Evolutionary conservation across 2,329 filamentous ascomycete species (phyloP).

Genomic region (Xylaria sp.): DNA sequence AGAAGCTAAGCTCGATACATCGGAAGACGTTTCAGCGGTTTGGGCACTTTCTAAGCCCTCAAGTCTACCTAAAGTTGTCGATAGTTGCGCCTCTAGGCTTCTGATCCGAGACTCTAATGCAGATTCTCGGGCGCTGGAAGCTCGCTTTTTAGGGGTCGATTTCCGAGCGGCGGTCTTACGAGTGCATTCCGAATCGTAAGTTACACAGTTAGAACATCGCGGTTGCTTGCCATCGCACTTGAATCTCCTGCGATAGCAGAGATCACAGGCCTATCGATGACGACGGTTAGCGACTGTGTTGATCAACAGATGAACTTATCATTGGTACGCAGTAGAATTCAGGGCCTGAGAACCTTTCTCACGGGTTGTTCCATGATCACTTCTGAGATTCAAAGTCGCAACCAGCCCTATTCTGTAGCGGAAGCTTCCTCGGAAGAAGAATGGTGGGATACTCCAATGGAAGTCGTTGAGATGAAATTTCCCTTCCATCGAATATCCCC

Average conservation of each 20-base stretch:
- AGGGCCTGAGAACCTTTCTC: constrained; percentile 20
- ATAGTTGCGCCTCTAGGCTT: constrained; percentile 35
- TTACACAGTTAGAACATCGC: constrained; percentile 38
- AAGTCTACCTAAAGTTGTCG: constrained; percentile 32
- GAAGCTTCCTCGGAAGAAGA: constrained; percentile 9
- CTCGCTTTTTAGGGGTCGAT: constrained; percentile 28
- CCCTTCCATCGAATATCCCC: neutral
- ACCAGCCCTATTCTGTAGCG: neutral
- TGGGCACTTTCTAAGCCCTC: constrained; percentile 19
- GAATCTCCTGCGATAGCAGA: constrained; percentile 41
- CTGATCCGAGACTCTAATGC: constrained; percentile 35
- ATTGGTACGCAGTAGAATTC: neutral
- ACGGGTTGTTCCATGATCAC: constrained; percentile 4
- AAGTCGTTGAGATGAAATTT: neutral
- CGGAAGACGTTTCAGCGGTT: neutral
- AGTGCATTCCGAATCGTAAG: constrained; percentile 39
- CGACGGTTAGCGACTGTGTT: constrained; percentile 1
- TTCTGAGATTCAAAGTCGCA: too few species aligned
- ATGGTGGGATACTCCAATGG: constrained; percentile 1
- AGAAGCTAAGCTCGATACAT: neutral
- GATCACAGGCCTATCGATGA: constrained; percentile 38
- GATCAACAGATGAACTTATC: neutral
- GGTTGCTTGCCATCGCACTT: constrained; percentile 41
- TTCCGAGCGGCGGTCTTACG: constrained; percentile 36
- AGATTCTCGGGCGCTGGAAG: constrained; percentile 15